These are phyloP conservation scores for Papiliotrema laurentii DNA, from an alignment of 1,284 basidiomycete genomes.

Conservation along the genomic window DNA sequence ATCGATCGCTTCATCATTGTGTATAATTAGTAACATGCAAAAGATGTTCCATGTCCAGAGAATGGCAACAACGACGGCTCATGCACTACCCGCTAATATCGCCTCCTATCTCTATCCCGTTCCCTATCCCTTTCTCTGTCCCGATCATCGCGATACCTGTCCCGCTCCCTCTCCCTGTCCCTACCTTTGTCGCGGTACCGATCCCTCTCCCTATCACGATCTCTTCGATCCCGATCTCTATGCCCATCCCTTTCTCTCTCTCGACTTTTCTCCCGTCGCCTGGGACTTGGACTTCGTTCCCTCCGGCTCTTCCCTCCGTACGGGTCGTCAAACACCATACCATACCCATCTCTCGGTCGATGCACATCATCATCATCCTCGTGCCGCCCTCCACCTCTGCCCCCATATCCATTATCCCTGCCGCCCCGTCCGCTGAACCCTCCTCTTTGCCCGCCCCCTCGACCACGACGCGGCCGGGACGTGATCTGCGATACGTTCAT, in stretches of 20 bases:
- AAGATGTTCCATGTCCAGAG: too few species aligned
- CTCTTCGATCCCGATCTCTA: conserved; percentile 22
- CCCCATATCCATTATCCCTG: conserved; percentile 13
- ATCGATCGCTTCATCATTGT: neutral
- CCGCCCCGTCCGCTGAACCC: conserved; percentile 15
- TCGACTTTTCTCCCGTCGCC: conserved; percentile 16
- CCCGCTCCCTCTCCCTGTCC: conserved; percentile 7
- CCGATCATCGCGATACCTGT: conserved; percentile 8
- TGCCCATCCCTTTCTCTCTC: conserved; percentile 21
- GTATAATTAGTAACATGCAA: neutral
- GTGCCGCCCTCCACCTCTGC: conserved; percentile 8
- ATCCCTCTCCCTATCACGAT: conserved; percentile 19
- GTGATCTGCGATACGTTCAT: conserved; percentile 50
- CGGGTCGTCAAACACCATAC: conserved; percentile 19
- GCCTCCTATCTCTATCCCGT: conserved; percentile 8
- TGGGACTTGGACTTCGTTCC: conserved; percentile 21
- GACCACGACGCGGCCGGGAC: conserved; percentile 21
- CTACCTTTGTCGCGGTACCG: conserved; percentile 4
- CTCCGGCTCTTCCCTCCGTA: conserved; percentile 9
- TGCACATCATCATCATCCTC: neutral
- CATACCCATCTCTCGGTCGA: conserved; percentile 14
- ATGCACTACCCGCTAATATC: too few species aligned
- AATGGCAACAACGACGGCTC: too few species aligned
- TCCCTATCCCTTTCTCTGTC: conserved; percentile 12
- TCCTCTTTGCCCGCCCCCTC: conserved; percentile 27